These are phyloP conservation scores for Aspergillus diversus DNA, from an alignment of 495 filamentous ascomycete genomes.

Conservation along the genomic window DNA sequence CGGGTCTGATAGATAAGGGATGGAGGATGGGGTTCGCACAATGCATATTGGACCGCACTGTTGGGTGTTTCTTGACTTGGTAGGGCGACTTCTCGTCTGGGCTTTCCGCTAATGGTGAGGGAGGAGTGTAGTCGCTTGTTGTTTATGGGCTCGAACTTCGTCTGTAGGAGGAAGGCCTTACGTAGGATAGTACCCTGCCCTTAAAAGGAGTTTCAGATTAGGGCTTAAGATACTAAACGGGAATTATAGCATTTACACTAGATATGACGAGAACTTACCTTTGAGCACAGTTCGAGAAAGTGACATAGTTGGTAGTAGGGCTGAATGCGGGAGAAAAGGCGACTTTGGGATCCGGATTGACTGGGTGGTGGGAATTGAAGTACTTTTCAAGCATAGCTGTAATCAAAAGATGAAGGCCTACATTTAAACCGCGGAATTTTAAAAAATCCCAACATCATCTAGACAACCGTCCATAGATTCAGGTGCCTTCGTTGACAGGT, in stretches of 20 bases:
- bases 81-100: slow-evolving; percentile 76
- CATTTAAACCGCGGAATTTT: background rate
- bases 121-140: background rate
- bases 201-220: background rate
- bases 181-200: background rate
- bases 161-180: background rate
- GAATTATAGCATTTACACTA: background rate
- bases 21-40: slow-evolving; percentile 61
- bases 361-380: no score
- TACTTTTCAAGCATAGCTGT: no score
- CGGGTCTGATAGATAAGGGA: background rate
- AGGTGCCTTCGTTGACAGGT: background rate
- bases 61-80: slow-evolving; percentile 92
- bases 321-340: background rate
- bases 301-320: background rate
- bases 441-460: background rate
- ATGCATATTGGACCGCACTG: slow-evolving; percentile 93
- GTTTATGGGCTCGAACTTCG: background rate
- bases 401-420: background rate
- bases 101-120: slow-evolving; percentile 39
- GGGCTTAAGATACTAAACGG: background rate
- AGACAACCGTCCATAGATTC: background rate
- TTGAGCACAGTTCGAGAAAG: background rate
- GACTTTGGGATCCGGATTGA: no score
- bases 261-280: background rate